Conservation (phyloP, 1,139 yeast species). For the Torulaspora globosa region DNA sequence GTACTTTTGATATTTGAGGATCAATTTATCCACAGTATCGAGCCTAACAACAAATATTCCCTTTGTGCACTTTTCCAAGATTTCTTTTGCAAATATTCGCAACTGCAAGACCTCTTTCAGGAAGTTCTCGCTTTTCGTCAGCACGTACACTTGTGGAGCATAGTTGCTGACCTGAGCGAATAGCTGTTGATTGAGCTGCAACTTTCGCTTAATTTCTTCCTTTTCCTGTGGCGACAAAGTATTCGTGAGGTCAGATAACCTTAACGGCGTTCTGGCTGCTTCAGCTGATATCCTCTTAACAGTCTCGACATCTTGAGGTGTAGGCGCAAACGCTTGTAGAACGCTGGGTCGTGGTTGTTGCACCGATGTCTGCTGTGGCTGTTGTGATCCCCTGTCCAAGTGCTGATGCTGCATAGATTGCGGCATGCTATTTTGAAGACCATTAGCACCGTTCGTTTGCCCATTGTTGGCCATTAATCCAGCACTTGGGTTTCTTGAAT, state of each 20-base stretch:
- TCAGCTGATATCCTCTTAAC: constrained; percentile 64
- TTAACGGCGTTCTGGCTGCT: constrained; percentile 62
- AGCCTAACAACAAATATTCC: constrained; percentile 65
- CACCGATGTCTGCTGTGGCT: constrained; percentile 25
- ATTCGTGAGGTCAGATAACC: constrained; percentile 61
- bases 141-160: constrained; percentile 69
- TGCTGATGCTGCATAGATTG: constrained; percentile 12
- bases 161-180: constrained; percentile 69
- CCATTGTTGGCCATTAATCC: constrained; percentile 6
- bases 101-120: constrained; percentile 73
- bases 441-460: constrained; percentile 8
- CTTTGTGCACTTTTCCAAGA: constrained; percentile 59
- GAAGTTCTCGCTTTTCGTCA: constrained; percentile 70
- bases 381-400: constrained; percentile 12
- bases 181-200: constrained; percentile 57
- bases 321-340: constrained; percentile 35
- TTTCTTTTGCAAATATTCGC: constrained; percentile 73
- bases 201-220: constrained; percentile 54
- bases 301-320: constrained; percentile 50
- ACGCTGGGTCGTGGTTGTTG: constrained; percentile 22
- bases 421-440: constrained; percentile 4
- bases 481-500: constrained; percentile 10
- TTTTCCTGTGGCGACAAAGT: constrained; percentile 61
- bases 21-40: constrained; percentile 64
- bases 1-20: constrained; percentile 67